Base-by-base conservation (phyloP, 805 yeast genomes). In the Zygosaccharomyces gambellarensis region DNA sequence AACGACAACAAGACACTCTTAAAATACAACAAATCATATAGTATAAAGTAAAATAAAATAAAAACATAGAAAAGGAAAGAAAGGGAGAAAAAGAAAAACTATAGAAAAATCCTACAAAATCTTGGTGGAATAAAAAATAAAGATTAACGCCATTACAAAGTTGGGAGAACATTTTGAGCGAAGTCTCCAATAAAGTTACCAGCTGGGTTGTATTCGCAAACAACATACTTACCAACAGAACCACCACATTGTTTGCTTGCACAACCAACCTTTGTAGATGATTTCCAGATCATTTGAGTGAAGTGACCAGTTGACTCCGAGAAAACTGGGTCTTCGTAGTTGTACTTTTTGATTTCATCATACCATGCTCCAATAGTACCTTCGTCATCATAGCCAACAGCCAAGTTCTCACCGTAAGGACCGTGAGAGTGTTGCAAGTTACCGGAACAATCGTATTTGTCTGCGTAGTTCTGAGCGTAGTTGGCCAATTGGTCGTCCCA, bases 221-320 rank as follows among this genome's bases (percentile, higher is more conserved):
- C 79, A 47, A 85, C 74, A 70, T 86, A 88, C 57, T 71, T 69
- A 43, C 81, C 80, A 79, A 74, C 71, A 62, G 74, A 71, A 34
- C 65, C 61, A 48, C 78, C 66, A 68, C 95, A 87, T 50, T 75
- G 65, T 63, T 80, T 81, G 67, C 72, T 70, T 44, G 84, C 95
- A 73, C 96, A 88, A 39, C 96, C 96, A 12, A 88, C 58, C 62
- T 79, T 67, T 31, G 83, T 76, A 44, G 89, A 74, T 19, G 72
- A 64, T 61, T 78, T 80, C 96, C 96, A 88, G 47, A 88, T 82
- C 50, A 88, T 77, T 68, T 87, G 95, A 28, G 95, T 86, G 72
- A 86, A 88, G 68, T 88, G 96, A 43, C 92, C 92, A 39, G 90
- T 80, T 10, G 69, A 62, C 30, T 62, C 69, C 41, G 72, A 58